phyloP scores from a whole-genome alignment of 495 filamentous ascomycete genomes.

The Parachaetomium inaequale region DNA sequence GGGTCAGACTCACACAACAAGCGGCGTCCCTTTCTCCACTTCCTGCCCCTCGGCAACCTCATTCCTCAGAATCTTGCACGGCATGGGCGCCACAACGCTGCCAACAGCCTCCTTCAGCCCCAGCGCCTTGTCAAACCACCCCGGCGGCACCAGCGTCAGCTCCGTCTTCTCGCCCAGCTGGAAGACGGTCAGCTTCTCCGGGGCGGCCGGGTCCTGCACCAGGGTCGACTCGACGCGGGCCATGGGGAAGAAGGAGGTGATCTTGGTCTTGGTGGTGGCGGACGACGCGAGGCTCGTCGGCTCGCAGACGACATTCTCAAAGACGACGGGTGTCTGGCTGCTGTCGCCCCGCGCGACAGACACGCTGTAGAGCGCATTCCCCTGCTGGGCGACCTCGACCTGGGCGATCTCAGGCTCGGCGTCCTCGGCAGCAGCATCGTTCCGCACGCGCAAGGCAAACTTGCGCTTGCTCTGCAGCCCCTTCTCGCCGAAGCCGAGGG shows the following conservation, averaged over 20 bases:
- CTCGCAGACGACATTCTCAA: constrained; percentile 44
- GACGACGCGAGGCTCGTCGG: constrained; percentile 27
- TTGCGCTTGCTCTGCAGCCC: constrained; percentile 39
- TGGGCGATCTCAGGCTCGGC: constrained; percentile 39
- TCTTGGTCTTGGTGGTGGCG: constrained; percentile 31
- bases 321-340: constrained; percentile 31
- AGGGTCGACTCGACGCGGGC: constrained; percentile 78
- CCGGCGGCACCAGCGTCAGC: constrained; percentile 61
- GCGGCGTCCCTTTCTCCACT: constrained; percentile 79
- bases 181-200: constrained; percentile 70
- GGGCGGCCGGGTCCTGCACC: constrained; percentile 55
- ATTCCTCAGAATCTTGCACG: constrained; percentile 85
- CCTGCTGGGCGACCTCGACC: constrained; percentile 64
- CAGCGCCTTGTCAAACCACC: constrained; percentile 82
- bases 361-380: constrained; percentile 60
- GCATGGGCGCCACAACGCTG: constrained; percentile 85
- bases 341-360: constrained; percentile 50
- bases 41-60: constrained; percentile 74
- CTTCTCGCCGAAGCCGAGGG: constrained; percentile 53
- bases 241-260: constrained; percentile 66
- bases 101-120: constrained; percentile 76
- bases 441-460: constrained; percentile 54
- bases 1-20: constrained; percentile 65
- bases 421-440: constrained; percentile 41
- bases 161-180: constrained; percentile 77